phyloP scores from a whole-genome alignment of 768 basidiomycete genomes.

The Trametes cinnabarina region DNA sequence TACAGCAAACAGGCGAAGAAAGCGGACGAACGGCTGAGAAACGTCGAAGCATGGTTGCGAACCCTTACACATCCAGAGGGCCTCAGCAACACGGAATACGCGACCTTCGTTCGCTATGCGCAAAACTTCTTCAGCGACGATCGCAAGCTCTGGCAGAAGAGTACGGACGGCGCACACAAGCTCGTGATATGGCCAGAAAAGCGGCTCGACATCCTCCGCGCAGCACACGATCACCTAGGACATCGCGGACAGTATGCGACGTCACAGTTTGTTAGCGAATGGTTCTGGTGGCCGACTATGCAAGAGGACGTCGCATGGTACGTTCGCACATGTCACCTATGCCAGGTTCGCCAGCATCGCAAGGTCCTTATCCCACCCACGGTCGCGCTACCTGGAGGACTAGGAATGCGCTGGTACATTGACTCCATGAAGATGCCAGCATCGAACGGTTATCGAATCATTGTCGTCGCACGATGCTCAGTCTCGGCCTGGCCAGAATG shows the following conservation, averaged over 20 bases:
- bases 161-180: slow-evolving; percentile 15
- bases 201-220: not conserved
- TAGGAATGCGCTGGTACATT: slow-evolving; percentile 37
- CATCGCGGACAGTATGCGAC: slow-evolving; percentile 24
- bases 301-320: slow-evolving; percentile 20
- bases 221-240: slow-evolving; percentile 18
- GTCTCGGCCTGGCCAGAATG: slow-evolving; percentile 36
- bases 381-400: slow-evolving; percentile 15
- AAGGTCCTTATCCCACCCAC: slow-evolving; percentile 26
- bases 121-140: no score
- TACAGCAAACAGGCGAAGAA: no score
- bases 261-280: not conserved
- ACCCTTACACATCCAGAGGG: no score
- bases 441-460: slow-evolving; percentile 32
- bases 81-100: no score
- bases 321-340: slow-evolving; percentile 35
- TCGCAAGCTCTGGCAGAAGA: slow-evolving; percentile 4
- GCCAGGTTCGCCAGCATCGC: slow-evolving; percentile 30
- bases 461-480: slow-evolving; percentile 38
- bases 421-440: slow-evolving; percentile 42
- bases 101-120: no score
- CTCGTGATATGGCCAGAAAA: not conserved
- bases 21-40: no score
- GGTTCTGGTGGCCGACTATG: slow-evolving; percentile 30
- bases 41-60: no score